phyloP scores from a whole-genome alignment of 73 alveolate species.

The Paramecium sonneborni region DNA sequence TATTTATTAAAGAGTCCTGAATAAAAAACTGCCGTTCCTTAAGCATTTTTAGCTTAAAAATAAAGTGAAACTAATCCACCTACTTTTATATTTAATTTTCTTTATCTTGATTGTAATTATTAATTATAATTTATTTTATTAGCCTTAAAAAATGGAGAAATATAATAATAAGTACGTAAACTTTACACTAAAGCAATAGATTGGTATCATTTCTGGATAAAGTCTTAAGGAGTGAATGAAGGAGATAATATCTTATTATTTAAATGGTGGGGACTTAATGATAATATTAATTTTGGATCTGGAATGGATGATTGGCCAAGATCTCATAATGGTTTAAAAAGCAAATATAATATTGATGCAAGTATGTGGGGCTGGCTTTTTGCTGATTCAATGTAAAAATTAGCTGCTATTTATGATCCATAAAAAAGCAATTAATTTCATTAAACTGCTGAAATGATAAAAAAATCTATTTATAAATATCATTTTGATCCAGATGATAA shows the following conservation, averaged over 20 bases:
- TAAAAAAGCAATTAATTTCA: neutral
- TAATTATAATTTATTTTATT: neutral
- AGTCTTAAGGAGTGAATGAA: slow-evolving; percentile 39
- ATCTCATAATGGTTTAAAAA: slow-evolving; percentile 14
- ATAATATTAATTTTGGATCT: slow-evolving; percentile 57
- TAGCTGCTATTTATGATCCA: slow-evolving; percentile 34
- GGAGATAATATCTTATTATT: neutral
- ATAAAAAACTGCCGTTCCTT: slow-evolving; percentile 56
- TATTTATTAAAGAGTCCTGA: slow-evolving; percentile 81
- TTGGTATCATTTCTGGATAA: slow-evolving; percentile 65
- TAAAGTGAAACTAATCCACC: slow-evolving; percentile 67
- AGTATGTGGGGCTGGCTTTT: slow-evolving; percentile 61
- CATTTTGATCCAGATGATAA: slow-evolving; percentile 44
- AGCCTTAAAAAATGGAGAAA: slow-evolving; percentile 10
- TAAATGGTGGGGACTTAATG: slow-evolving; percentile 67
- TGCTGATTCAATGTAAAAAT: slow-evolving; percentile 61
- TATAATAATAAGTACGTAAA: neutral
- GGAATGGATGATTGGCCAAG: slow-evolving; percentile 70
- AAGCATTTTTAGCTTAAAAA: slow-evolving; percentile 53
- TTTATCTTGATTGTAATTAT: neutral
- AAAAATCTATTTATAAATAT: neutral
- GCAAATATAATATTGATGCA: slow-evolving; percentile 59
- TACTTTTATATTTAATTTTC: slow-evolving; percentile 42
- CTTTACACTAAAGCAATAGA: slow-evolving; percentile 16
- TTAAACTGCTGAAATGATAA: neutral